Evolutionary conservation across 768 basidiomycete genomes (phyloP).

Genomic region (Pleurotus salmoneostramineus): DNA sequence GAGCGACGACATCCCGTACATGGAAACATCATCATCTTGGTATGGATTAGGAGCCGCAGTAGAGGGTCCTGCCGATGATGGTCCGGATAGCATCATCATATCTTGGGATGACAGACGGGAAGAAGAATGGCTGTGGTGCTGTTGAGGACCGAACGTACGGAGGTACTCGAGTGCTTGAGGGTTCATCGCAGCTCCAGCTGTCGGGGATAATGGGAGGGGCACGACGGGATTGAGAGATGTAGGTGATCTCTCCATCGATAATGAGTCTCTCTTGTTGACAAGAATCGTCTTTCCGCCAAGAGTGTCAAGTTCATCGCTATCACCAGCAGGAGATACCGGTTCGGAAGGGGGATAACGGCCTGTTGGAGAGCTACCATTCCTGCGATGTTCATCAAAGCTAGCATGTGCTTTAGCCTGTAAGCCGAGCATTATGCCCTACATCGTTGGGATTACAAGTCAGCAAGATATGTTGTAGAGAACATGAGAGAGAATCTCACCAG

Average conservation of each 20-base stretch:
- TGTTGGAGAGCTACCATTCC: constrained; percentile 47
- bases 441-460: not conserved
- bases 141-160: constrained; percentile 46
- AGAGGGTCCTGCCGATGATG: not conserved
- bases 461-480: not conserved
- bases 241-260: constrained; percentile 55
- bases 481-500: constrained; percentile 37
- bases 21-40: constrained; percentile 6
- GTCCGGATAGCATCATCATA: constrained; percentile 2
- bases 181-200: constrained; percentile 47
- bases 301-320: constrained; percentile 60
- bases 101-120: not conserved
- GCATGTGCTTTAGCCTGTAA: constrained; percentile 64
- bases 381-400: constrained; percentile 59
- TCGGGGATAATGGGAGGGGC: constrained; percentile 58
- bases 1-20: constrained; percentile 7
- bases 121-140: constrained; percentile 1
- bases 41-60: not conserved
- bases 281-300: constrained; percentile 66
- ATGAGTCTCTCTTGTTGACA: constrained; percentile 58
- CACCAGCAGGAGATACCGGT: constrained; percentile 39
- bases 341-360: constrained; percentile 35
- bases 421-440: constrained; percentile 59
- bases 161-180: constrained; percentile 68
- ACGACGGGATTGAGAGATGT: constrained; percentile 70